Percentiles rank a stretch among this genome's conserved stretches.
Evolutionary conservation across 805 yeast species (phyloP).

Genomic region (Teunomyces funiuensis): DNA sequence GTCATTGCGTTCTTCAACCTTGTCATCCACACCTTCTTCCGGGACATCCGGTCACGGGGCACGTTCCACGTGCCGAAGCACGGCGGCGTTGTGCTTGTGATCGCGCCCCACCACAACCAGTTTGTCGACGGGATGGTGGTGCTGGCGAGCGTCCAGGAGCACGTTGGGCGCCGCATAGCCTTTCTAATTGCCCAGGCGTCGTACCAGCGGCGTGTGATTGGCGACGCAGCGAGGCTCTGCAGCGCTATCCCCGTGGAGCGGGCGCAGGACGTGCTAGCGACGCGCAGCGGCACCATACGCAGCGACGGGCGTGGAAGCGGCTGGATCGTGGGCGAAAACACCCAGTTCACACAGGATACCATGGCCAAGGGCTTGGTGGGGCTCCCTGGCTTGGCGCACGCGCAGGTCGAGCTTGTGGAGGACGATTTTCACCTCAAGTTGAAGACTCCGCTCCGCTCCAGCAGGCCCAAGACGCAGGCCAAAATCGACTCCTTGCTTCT

Average conservation of each 20-base stretch:
- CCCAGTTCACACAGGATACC: conserved; percentile 34
- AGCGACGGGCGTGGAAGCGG: conserved; percentile 15
- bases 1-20: conserved; percentile 33
- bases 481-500: conserved; percentile 16
- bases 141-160: conserved; percentile 34
- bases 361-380: conserved; percentile 38
- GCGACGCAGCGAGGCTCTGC: conserved; percentile 30
- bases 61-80: conserved; percentile 36
- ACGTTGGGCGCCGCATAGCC: conserved; percentile 32
- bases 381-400: conserved; percentile 33
- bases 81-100: conserved; percentile 41
- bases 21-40: conserved; percentile 39
- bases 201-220: conserved; percentile 31
- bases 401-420: conserved; percentile 28
- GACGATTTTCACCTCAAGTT: conserved; percentile 30
- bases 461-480: conserved; percentile 13
- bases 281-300: conserved; percentile 30
- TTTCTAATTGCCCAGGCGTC: conserved; percentile 40
- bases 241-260: conserved; percentile 43
- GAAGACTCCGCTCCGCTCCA: conserved; percentile 23
- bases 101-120: conserved; percentile 46
- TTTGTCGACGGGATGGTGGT: conserved; percentile 41
- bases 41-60: conserved; percentile 40
- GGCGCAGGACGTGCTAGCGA: conserved; percentile 38
- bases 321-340: conserved; percentile 31